A percentile compares a stretch with the other conserved stretches of the same genome.
These are phyloP conservation scores for Dioscorea cayenensis DNA, from an alignment of 116 monocot genomes.

Conservation along the genomic window DNA sequence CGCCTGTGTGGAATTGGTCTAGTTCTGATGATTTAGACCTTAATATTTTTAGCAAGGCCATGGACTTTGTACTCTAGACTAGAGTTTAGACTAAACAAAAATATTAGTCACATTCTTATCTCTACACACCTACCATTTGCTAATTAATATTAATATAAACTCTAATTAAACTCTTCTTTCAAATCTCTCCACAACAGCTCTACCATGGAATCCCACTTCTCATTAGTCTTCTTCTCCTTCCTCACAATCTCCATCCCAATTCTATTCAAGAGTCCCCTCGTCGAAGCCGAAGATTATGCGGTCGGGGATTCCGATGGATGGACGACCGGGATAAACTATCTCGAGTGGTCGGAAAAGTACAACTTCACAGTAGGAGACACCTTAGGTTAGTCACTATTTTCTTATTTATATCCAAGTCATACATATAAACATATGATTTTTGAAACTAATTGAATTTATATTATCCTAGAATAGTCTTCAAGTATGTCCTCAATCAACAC, in stretches of 20 bases:
- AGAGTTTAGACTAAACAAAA: no score
- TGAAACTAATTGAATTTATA: neutral
- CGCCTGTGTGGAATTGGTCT: no score
- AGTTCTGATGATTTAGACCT: no score
- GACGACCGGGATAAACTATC: conserved; percentile 36
- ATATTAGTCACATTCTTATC: no score
- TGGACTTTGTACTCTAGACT: no score
- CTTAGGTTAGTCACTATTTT: conserved; percentile 10
- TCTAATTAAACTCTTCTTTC: neutral
- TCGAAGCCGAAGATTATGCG: conserved; percentile 23
- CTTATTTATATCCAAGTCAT: neutral
- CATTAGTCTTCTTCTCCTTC: neutral
- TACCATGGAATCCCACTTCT: neutral
- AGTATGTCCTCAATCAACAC: conserved; percentile 38
- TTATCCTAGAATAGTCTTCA: conserved; percentile 28
- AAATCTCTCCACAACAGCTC: neutral
- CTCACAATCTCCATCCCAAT: neutral
- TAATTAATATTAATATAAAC: no score
- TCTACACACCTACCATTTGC: no score
- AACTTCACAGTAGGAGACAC: conserved; percentile 51
- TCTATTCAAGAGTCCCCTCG: neutral
- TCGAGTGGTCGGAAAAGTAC: conserved; percentile 38
- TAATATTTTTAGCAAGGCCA: no score
- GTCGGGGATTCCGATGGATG: conserved; percentile 45
- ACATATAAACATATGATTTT: neutral